Conservation (phyloP, 805 yeast species). For the Saccharomycopsis oosterbeekiorum region DNA sequence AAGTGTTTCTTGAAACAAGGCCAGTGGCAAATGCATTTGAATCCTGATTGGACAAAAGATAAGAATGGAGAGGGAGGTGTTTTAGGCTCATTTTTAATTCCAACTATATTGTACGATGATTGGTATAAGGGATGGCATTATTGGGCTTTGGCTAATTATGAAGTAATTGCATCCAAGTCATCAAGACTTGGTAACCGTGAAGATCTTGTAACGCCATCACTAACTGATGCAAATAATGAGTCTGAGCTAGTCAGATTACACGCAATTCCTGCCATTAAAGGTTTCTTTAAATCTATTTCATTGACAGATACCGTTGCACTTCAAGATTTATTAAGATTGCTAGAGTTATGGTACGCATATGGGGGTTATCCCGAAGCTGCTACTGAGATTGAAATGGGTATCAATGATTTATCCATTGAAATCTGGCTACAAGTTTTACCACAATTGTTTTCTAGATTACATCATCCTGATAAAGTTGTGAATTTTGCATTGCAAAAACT, state of each 20-base stretch:
- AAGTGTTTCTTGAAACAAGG: conserved; percentile 96
- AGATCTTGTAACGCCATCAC: conserved; percentile 21
- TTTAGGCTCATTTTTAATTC: conserved; percentile 82
- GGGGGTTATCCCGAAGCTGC: conserved; percentile 93
- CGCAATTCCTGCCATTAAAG: conserved; percentile 92
- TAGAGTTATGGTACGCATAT: conserved; percentile 92
- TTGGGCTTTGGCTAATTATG: conserved; percentile 98
- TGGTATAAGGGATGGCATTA: conserved; percentile 99
- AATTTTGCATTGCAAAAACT: conserved; percentile 71
- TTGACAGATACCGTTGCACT: conserved; percentile 77
- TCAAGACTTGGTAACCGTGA: conserved; percentile 27
- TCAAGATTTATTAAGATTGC: conserved; percentile 82
- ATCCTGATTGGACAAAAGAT: conserved; percentile 69
- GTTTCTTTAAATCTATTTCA: conserved; percentile 91
- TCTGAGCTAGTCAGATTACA: conserved; percentile 66
- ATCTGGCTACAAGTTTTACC: conserved; percentile 95
- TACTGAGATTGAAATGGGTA: conserved; percentile 82
- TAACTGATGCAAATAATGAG: conserved; percentile 22
- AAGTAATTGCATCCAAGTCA: conserved; percentile 65
- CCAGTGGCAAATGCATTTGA: conserved; percentile 89
- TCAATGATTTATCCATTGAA: conserved; percentile 78
- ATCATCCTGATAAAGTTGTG: conserved; percentile 84
- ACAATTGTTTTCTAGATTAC: conserved; percentile 90
- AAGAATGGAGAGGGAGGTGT: conserved; percentile 66
- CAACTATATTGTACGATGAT: conserved; percentile 83